A percentile compares a stretch with the other conserved stretches of the same genome.
Evolutionary conservation across 352 stramenopile genomes (phyloP).

Genomic region (Saprolegnia parasitica): DNA sequence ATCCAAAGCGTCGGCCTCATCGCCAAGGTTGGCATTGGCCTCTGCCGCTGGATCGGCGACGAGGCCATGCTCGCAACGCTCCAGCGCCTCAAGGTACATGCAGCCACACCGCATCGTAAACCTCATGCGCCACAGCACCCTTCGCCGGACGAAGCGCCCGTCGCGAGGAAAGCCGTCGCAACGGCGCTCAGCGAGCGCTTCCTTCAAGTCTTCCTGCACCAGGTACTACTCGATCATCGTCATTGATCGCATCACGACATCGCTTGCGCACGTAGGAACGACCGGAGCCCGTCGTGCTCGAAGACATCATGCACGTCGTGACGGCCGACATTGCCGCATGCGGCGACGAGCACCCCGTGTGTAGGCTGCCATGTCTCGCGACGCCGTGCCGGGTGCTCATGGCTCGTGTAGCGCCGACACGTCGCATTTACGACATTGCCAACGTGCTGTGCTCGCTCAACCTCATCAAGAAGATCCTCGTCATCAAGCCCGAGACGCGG

Average conservation of each 20-base stretch:
- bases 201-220: slow-evolving; percentile 40
- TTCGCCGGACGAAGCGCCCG: slow-evolving; percentile 25
- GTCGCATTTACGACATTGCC: slow-evolving; percentile 40
- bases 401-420: slow-evolving; percentile 32
- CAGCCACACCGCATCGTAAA: background rate
- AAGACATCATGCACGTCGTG: slow-evolving; percentile 41
- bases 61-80: slow-evolving; percentile 35
- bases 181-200: slow-evolving; percentile 39
- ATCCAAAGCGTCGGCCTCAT: slow-evolving; percentile 41
- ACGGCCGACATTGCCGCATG: slow-evolving; percentile 27
- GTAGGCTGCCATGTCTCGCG: slow-evolving; percentile 29
- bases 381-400: background rate
- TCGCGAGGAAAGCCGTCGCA: slow-evolving; percentile 35
- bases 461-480: slow-evolving; percentile 34
- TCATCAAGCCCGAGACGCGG: slow-evolving; percentile 7
- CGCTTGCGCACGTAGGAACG: slow-evolving; percentile 29
- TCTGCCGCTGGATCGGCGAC: slow-evolving; percentile 38
- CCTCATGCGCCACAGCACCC: background rate
- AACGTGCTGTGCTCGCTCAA: slow-evolving; percentile 42
- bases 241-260: background rate
- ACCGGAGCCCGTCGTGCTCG: slow-evolving; percentile 37
- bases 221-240: slow-evolving; percentile 27
- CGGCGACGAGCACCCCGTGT: slow-evolving; percentile 34
- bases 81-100: slow-evolving; percentile 34
- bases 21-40: slow-evolving; percentile 33